A percentile compares a stretch with the other conserved stretches of the same genome.
phyloP scores from a whole-genome alignment of 1,139 yeast species.

The Meyerozyma guilliermondii region DNA sequence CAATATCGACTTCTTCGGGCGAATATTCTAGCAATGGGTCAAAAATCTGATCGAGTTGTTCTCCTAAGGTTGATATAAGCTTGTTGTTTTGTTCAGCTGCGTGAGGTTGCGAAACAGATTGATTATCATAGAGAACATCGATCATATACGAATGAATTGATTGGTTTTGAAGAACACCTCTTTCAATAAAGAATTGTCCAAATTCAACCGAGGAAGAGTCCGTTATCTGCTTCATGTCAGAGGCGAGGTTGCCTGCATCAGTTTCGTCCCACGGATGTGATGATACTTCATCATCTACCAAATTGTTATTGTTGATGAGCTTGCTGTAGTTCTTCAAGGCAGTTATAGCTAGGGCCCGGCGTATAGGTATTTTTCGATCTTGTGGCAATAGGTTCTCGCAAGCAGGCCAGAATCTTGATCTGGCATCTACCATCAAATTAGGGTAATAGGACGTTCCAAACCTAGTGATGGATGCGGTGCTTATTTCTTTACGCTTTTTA shows the following conservation, averaged over 20 bases:
- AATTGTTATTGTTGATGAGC: conserved; percentile 26
- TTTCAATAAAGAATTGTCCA: conserved; percentile 43
- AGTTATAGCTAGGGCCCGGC: conserved; percentile 75
- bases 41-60: conserved; percentile 80
- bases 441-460: conserved; percentile 65
- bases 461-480: conserved; percentile 60
- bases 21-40: conserved; percentile 89
- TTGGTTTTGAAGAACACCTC: conserved; percentile 62
- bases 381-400: conserved; percentile 59
- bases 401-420: conserved; percentile 75
- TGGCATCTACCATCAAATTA: conserved; percentile 52
- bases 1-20: conserved; percentile 75
- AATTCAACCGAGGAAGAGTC: conserved; percentile 49
- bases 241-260: conserved; percentile 70
- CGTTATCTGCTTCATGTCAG: conserved; percentile 48
- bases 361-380: conserved; percentile 52
- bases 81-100: conserved; percentile 64
- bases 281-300: conserved; percentile 8
- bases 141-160: conserved; percentile 50
- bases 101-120: conserved; percentile 26
- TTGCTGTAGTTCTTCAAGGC: conserved; percentile 63
- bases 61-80: conserved; percentile 71
- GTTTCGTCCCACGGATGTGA: conserved; percentile 61
- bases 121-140: conserved; percentile 68
- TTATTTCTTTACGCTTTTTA: conserved; percentile 39